phyloP scores from a whole-genome alignment of 2,329 filamentous ascomycete species.

The Talaromyces rugulosus region DNA sequence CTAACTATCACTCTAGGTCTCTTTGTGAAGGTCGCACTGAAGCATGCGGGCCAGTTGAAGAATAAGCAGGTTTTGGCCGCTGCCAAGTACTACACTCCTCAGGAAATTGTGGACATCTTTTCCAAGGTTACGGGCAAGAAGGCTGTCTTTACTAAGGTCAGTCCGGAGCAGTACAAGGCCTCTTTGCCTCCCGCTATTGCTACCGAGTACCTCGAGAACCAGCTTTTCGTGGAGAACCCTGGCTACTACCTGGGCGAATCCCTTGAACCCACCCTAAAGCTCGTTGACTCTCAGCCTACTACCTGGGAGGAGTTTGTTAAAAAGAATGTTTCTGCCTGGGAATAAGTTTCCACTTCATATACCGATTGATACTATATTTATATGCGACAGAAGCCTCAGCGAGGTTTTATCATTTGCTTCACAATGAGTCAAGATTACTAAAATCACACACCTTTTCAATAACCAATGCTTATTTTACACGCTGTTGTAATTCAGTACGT shows the following conservation, averaged over 20 bases:
- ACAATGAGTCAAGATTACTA: no score
- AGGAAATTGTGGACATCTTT: not conserved
- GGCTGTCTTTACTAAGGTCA: not conserved
- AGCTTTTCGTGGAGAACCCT: not conserved
- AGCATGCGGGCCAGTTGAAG: not conserved
- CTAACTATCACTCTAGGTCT: no score
- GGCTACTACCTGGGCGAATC: not conserved
- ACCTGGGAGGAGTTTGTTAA: conserved; percentile 1
- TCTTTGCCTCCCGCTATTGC: not conserved
- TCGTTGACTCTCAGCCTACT: not conserved
- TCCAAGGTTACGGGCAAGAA: not conserved
- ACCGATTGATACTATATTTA: no score
- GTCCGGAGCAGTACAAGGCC: not conserved
- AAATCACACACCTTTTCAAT: no score
- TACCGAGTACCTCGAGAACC: not conserved
- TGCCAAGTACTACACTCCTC: not conserved
- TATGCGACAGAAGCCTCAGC: no score
- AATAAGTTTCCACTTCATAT: no score
- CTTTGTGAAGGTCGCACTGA: not conserved
- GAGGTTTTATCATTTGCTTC: no score
- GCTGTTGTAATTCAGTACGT: no score
- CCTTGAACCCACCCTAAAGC: not conserved
- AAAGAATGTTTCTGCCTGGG: not conserved
- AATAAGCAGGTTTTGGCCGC: not conserved
- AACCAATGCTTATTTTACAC: no score